phyloP scores from a whole-genome alignment of 1,139 yeast genomes.

The Magnusiomyces fungicola region DNA sequence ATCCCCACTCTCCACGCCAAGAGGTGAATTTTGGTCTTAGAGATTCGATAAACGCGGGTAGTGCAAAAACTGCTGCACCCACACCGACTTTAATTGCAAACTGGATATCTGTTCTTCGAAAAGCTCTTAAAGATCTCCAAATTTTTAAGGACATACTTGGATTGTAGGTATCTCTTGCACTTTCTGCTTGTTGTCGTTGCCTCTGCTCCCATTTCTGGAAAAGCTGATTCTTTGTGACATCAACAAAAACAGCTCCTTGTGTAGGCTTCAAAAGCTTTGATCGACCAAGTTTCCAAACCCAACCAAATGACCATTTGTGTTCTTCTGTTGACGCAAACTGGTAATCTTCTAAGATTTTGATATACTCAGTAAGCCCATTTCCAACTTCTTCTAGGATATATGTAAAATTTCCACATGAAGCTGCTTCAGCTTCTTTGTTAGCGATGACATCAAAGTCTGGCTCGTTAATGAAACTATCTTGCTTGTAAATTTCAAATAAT shows the following conservation, averaged over 20 bases:
- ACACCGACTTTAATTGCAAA: slow-evolving; percentile 75
- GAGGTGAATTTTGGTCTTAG: slow-evolving; percentile 48
- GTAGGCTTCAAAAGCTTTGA: not conserved
- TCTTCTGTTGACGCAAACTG: slow-evolving; percentile 28
- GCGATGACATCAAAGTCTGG: slow-evolving; percentile 38
- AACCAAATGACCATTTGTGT: slow-evolving; percentile 39
- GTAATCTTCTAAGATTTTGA: slow-evolving; percentile 43
- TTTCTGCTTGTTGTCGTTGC: not conserved
- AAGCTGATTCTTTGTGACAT: not conserved
- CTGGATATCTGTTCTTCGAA: slow-evolving; percentile 60
- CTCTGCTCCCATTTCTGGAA: not conserved
- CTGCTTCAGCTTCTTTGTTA: slow-evolving; percentile 71
- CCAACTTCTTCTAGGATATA: slow-evolving; percentile 58
- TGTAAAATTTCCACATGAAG: slow-evolving; percentile 76
- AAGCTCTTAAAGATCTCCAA: slow-evolving; percentile 41
- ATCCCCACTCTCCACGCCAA: slow-evolving; percentile 83
- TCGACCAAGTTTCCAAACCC: slow-evolving; percentile 41
- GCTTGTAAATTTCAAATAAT: slow-evolving; percentile 51
- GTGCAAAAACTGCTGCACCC: slow-evolving; percentile 61
- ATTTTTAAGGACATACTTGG: slow-evolving; percentile 22
- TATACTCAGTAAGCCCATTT: slow-evolving; percentile 45
- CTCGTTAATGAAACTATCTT: slow-evolving; percentile 42
- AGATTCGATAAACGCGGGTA: slow-evolving; percentile 58
- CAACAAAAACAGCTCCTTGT: slow-evolving; percentile 4
- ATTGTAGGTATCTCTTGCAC: not conserved